phyloP scores from a whole-genome alignment of 2,329 filamentous ascomycete species.

The Graphilbum ipis-grandicollis region DNA sequence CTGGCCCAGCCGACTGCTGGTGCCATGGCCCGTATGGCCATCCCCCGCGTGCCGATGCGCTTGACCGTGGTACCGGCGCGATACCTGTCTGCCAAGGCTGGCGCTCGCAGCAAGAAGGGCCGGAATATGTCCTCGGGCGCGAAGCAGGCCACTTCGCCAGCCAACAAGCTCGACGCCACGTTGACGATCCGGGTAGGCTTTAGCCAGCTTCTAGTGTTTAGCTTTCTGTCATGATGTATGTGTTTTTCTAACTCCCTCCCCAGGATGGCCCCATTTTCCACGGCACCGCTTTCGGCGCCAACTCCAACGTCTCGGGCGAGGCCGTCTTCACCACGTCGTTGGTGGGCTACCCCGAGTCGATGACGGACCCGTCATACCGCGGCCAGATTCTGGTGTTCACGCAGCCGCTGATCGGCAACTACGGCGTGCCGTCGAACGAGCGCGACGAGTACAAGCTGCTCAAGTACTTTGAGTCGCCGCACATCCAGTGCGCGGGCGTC shows the following conservation, averaged over 20 bases:
- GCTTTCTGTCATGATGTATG: not conserved
- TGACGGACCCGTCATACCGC: slow-evolving; percentile 76
- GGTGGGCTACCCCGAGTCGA: slow-evolving; percentile 92
- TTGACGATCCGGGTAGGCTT: slow-evolving; percentile 72
- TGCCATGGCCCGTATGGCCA: not conserved
- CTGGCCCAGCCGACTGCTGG: slow-evolving; percentile 27
- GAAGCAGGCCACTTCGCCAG: slow-evolving; percentile 43
- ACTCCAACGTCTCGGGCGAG: slow-evolving; percentile 92
- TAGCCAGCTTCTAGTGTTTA: too few species aligned
- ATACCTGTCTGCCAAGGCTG: not conserved
- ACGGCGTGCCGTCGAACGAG: slow-evolving; percentile 76
- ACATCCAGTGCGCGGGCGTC: slow-evolving; percentile 90
- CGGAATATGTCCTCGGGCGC: slow-evolving; percentile 45
- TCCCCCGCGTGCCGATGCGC: not conserved
- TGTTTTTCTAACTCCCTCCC: not conserved
- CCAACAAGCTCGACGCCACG: slow-evolving; percentile 59
- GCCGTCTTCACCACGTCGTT: slow-evolving; percentile 97
- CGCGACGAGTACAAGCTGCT: slow-evolving; percentile 80
- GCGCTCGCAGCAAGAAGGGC: slow-evolving; percentile 38
- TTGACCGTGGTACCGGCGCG: not conserved
- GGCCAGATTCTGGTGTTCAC: slow-evolving; percentile 98
- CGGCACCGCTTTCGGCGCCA: slow-evolving; percentile 91
- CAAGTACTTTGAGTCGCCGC: slow-evolving; percentile 95
- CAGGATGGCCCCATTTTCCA: slow-evolving; percentile 90
- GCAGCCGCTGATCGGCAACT: slow-evolving; percentile 94